Percentiles rank a stretch among this genome's conserved stretches.
Conservation (phyloP, 2,329 filamentous ascomycete genomes). For the Tothia fuscella region DNA sequence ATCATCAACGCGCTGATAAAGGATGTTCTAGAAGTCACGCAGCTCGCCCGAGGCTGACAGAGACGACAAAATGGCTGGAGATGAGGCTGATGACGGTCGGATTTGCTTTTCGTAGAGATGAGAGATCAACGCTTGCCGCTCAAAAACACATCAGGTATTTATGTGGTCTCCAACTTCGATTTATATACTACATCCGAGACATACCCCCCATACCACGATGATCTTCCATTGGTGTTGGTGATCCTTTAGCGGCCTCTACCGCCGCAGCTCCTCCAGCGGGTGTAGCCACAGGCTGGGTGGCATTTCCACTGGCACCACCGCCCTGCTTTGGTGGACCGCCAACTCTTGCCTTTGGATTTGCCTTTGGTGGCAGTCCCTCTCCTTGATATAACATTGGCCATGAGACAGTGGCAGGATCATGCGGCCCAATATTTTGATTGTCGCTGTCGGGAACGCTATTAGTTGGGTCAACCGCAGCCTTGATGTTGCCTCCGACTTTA, state of each 20-base stretch:
- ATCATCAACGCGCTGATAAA: neutral
- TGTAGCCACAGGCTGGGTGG: neutral
- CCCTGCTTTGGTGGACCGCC: neutral
- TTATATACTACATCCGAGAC: too few species aligned
- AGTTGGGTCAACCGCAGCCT: neutral
- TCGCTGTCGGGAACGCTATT: neutral
- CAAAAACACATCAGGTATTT: too few species aligned
- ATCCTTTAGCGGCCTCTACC: neutral
- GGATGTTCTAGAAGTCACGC: neutral
- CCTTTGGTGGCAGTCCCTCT: slow-evolving; percentile 1
- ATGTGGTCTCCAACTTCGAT: too few species aligned
- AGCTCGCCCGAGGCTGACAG: too few species aligned
- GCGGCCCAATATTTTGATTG: neutral
- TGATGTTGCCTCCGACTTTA: neutral
- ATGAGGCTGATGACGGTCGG: too few species aligned
- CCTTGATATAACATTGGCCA: slow-evolving; percentile 5
- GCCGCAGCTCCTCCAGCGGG: neutral
- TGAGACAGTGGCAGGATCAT: neutral
- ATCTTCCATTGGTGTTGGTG: too few species aligned
- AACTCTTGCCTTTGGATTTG: neutral
- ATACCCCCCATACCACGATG: too few species aligned
- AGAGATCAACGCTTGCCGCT: too few species aligned
- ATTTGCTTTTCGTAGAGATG: too few species aligned
- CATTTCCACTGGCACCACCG: neutral
- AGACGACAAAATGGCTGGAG: too few species aligned